Percentiles rank a stretch among this genome's conserved stretches.
These are phyloP conservation scores for Raffaelea albimanens DNA, from an alignment of 2,329 filamentous ascomycete species.

Conservation along the genomic window DNA sequence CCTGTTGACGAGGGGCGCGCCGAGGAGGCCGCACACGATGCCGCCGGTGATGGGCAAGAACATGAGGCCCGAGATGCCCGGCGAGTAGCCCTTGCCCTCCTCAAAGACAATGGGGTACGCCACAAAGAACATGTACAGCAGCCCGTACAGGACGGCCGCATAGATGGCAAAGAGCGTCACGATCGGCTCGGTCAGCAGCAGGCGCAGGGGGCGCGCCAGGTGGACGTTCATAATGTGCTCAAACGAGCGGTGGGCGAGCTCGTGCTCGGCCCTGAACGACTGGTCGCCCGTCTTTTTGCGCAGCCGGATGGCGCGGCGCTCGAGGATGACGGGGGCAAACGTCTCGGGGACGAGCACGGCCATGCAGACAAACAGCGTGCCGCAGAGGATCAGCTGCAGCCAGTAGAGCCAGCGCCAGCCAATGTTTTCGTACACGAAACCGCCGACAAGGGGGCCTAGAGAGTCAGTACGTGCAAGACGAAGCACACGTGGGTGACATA, in stretches of 20 bases:
- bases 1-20: slow-evolving; percentile 28
- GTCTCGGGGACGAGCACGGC: slow-evolving; percentile 19
- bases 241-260: slow-evolving; percentile 49
- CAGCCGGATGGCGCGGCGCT: slow-evolving; percentile 42
- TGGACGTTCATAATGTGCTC: slow-evolving; percentile 56
- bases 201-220: slow-evolving; percentile 57
- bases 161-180: slow-evolving; percentile 35
- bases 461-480: too few relatives aligned
- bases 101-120: slow-evolving; percentile 41
- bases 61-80: slow-evolving; percentile 29
- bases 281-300: slow-evolving; percentile 25
- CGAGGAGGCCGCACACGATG: slow-evolving; percentile 27
- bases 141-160: slow-evolving; percentile 44
- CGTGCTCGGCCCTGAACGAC: slow-evolving; percentile 30
- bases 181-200: slow-evolving; percentile 63
- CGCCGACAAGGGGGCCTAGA: slow-evolving; percentile 1
- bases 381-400: slow-evolving; percentile 4
- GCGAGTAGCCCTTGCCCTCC: slow-evolving; percentile 24
- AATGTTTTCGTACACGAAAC: slow-evolving; percentile 5
- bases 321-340: slow-evolving; percentile 35
- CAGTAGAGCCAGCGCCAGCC: slow-evolving; percentile 13
- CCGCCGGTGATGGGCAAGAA: slow-evolving; percentile 40
- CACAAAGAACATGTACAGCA: slow-evolving; percentile 45
- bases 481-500: too few relatives aligned
- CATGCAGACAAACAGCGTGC: slow-evolving; percentile 12